A percentile compares a stretch with the other conserved stretches of the same genome.
Conservation (phyloP, 768 basidiomycete genomes). For the Tylopilus vinaceipallidus region DNA sequence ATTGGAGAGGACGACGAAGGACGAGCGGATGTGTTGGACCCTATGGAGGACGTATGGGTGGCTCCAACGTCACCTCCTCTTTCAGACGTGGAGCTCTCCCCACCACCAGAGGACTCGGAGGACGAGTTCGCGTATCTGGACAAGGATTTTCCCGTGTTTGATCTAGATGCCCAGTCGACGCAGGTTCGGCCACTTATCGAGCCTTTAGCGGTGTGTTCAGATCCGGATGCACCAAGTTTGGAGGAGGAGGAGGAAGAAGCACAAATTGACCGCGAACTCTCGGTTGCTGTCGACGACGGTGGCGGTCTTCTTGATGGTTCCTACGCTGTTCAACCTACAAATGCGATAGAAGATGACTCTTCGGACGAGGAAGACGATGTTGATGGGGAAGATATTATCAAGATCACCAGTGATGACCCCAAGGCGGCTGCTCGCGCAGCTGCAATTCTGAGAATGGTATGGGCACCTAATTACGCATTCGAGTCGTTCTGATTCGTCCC, state of each 20-base stretch:
- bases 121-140: conserved; percentile 22
- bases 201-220: not conserved
- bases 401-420: conserved; percentile 83
- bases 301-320: not conserved
- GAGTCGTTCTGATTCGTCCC: not conserved
- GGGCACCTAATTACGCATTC: conserved; percentile 17
- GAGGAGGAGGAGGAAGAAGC: conserved; percentile 33
- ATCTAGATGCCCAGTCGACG: conserved; percentile 16
- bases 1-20: conserved; percentile 7
- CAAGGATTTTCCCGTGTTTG: conserved; percentile 16
- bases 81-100: conserved; percentile 14
- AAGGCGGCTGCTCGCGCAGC: conserved; percentile 89
- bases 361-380: conserved; percentile 32
- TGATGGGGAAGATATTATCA: conserved; percentile 55
- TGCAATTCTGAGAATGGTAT: conserved; percentile 86
- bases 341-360: conserved; percentile 12
- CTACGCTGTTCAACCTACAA: not conserved
- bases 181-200: conserved; percentile 3
- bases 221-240: conserved; percentile 13
- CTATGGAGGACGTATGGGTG: conserved; percentile 15
- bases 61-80: conserved; percentile 20
- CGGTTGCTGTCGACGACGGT: conserved; percentile 27
- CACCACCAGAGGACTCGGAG: conserved; percentile 6
- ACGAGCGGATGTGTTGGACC: not conserved
- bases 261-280: conserved; percentile 37